These are phyloP conservation scores for Sapria himalayana DNA, from an alignment of 345 rosid genomes.

Conservation along the genomic window DNA sequence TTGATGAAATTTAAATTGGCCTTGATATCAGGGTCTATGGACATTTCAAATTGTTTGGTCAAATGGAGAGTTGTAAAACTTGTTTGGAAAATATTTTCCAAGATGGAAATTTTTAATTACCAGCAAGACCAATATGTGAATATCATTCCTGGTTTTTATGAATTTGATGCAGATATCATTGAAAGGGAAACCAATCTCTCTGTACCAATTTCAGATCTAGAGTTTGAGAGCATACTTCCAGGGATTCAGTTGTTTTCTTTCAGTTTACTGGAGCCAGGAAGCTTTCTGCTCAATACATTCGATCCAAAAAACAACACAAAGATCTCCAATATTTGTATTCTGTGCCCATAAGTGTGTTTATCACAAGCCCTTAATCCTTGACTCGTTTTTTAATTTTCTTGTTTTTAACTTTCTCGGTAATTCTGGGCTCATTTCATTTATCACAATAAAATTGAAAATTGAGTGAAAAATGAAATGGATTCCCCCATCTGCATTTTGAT, in stretches of 20 bases:
- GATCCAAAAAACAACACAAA: slow-evolving; percentile 42
- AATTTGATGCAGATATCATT: slow-evolving; percentile 53
- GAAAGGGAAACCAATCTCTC: slow-evolving; percentile 55
- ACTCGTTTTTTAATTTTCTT: background rate
- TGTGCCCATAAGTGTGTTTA: slow-evolving; percentile 39
- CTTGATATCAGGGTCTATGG: slow-evolving; percentile 36
- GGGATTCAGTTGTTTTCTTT: slow-evolving; percentile 72
- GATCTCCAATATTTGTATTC: slow-evolving; percentile 37
- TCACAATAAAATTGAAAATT: no score
- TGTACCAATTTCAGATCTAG: slow-evolving; percentile 55
- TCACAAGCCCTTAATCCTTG: background rate
- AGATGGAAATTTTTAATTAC: slow-evolving; percentile 46
- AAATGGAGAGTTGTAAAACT: slow-evolving; percentile 37
- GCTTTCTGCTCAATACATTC: slow-evolving; percentile 52
- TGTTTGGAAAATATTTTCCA: slow-evolving; percentile 70
- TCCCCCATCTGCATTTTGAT: no score
- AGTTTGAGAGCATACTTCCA: slow-evolving; percentile 35
- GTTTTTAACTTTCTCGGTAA: background rate
- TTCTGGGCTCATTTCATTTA: no score
- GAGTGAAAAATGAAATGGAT: no score
- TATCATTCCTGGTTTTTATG: slow-evolving; percentile 37
- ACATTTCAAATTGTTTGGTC: slow-evolving; percentile 40
- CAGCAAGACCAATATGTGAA: slow-evolving; percentile 62
- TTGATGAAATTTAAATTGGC: slow-evolving; percentile 7
- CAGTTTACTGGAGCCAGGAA: slow-evolving; percentile 44